Evolutionary conservation across 1,284 basidiomycete genomes (phyloP), one percentile per base, ranked within the genome.

Genomic region (Schizopora paradoxa): DNA sequence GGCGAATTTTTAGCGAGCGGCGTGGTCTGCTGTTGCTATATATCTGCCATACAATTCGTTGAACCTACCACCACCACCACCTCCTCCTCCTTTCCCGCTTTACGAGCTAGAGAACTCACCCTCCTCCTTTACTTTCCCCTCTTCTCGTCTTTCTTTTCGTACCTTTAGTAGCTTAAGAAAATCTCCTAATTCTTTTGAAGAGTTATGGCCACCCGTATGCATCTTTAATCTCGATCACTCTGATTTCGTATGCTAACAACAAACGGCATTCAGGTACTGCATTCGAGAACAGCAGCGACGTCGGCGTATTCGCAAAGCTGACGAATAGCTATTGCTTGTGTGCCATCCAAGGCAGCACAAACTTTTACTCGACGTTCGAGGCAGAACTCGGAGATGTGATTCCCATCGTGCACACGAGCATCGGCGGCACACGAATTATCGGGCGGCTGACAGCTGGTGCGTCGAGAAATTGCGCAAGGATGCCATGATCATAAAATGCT

Each of bases 301-400:
- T 98, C 57, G 91, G 93, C 61, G 91, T 95, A 37, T 94, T 93
- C 70, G 72, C 91, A 60, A 96, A 91, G 72, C 80, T 94, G 59
- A 98, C 95, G 60, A 98, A 99, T 76, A 86, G 81, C 62, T 96
- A 94, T 76, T 95, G 92, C 67, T 80, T 96, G 41, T 81, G 82
- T 57, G 91, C 92, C 47, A 82, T 96, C 58, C 90, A 92, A 61
- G 95, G 94, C 59, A 93, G 91, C 63, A 86, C 92, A 58, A 99
- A 99, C 73, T 99, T 99, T 62, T 97, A 96, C 77, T 95, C 92
- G 23, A 86, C 90, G 25, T 99, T 98, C 62, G 93, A 99, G 72
- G 81, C 86, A 56, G 94, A 98, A 65, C 82, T 98, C 31, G 82
- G 81, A 51, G 95, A 96, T 62, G 83, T 97, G 47, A 79, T 98